Conservation (phyloP, 768 basidiomycete species). For the Suillus occidentalis region DNA sequence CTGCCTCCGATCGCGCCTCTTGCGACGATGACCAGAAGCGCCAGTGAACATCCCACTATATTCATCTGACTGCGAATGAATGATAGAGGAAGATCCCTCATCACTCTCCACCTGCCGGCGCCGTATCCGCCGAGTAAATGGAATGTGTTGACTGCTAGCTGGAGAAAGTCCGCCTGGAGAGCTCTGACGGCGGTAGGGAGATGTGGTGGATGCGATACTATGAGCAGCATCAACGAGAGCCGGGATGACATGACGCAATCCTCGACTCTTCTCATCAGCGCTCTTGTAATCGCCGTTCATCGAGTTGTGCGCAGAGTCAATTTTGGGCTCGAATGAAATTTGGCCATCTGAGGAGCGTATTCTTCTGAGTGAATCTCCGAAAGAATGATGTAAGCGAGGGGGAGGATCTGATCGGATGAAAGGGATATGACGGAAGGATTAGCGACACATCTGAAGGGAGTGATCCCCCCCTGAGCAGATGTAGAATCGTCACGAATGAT, state of each 20-base stretch:
- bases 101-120: slow-evolving; percentile 43
- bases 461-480: neutral
- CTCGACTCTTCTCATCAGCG: slow-evolving; percentile 33
- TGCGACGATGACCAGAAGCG: slow-evolving; percentile 1
- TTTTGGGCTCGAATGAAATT: slow-evolving; percentile 58
- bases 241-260: slow-evolving; percentile 32
- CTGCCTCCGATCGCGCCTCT: slow-evolving; percentile 17
- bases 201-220: slow-evolving; percentile 40
- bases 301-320: slow-evolving; percentile 48
- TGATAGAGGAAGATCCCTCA: slow-evolving; percentile 46
- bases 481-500: slow-evolving; percentile 46
- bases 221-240: slow-evolving; percentile 22
- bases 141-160: slow-evolving; percentile 42
- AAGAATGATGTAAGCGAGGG: slow-evolving; percentile 41
- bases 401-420: slow-evolving; percentile 11
- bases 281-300: slow-evolving; percentile 47
- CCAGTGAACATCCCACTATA: slow-evolving; percentile 29
- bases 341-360: slow-evolving; percentile 46
- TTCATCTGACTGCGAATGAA: slow-evolving; percentile 47
- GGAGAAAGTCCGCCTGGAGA: slow-evolving; percentile 41
- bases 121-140: slow-evolving; percentile 36
- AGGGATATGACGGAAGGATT: slow-evolving; percentile 11
- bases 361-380: slow-evolving; percentile 40
- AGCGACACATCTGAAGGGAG: slow-evolving; percentile 12
- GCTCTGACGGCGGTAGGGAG: slow-evolving; percentile 26